These are phyloP conservation scores for Fusarium sp. DNA, from an alignment of 2,329 filamentous ascomycete genomes.

Conservation along the genomic window DNA sequence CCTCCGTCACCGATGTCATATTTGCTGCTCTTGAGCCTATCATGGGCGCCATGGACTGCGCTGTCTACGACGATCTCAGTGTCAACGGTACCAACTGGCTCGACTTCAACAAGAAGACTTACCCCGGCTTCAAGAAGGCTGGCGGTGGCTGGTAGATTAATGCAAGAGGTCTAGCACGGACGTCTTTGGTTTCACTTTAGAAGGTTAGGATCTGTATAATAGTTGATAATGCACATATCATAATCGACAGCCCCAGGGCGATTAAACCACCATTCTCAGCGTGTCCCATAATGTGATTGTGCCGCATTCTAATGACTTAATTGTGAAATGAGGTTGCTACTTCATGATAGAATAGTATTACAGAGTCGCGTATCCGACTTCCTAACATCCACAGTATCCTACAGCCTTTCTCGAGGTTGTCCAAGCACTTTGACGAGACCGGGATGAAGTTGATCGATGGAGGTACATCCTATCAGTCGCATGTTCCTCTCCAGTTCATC, in stretches of 20 bases:
- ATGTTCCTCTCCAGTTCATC: slow-evolving; percentile 99
- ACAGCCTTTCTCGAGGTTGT: slow-evolving; percentile 6
- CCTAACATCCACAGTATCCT: too few relatives aligned
- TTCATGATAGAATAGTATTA: not conserved
- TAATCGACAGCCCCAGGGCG: not conserved
- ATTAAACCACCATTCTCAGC: not conserved
- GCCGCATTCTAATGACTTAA: not conserved
- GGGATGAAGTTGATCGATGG: slow-evolving; percentile 73
- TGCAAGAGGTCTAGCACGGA: not conserved
- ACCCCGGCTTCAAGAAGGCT: slow-evolving; percentile 44
- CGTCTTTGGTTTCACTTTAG: not conserved
- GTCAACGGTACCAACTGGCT: slow-evolving; percentile 43
- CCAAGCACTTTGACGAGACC: slow-evolving; percentile 6
- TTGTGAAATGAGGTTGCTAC: not conserved
- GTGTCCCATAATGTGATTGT: not conserved
- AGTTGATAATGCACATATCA: slow-evolving; percentile 3
- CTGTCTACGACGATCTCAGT: slow-evolving; percentile 35
- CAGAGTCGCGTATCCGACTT: not conserved
- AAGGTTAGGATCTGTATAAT: slow-evolving; percentile 1
- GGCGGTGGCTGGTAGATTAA: slow-evolving; percentile 32
- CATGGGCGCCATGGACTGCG: slow-evolving; percentile 36
- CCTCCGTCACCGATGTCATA: slow-evolving; percentile 26
- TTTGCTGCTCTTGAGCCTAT: slow-evolving; percentile 39
- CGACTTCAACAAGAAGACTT: slow-evolving; percentile 37
- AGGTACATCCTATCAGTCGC: slow-evolving; percentile 85